Evolutionary conservation across 2,329 filamentous ascomycete species (phyloP).

Genomic region (Leptographium radiaticola): DNA sequence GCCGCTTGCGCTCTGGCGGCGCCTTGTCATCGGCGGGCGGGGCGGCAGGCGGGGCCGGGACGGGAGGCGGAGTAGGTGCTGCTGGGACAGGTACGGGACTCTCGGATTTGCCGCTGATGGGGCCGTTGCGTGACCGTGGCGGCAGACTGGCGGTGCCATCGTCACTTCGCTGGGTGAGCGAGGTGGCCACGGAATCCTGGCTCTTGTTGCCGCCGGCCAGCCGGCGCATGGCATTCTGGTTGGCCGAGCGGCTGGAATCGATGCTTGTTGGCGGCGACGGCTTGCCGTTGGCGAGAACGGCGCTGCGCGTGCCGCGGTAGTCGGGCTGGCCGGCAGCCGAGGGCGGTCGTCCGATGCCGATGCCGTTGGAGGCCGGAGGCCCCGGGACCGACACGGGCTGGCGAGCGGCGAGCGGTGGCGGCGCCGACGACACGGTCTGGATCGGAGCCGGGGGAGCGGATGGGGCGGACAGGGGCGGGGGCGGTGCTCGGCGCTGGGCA

Average conservation of each 20-base stretch:
- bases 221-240: conserved; percentile 29
- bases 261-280: conserved; percentile 39
- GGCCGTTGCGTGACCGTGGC: conserved; percentile 39
- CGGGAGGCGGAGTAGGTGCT: not conserved
- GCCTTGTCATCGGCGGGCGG: conserved; percentile 27
- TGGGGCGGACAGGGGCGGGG: conserved; percentile 9
- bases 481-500: conserved; percentile 24
- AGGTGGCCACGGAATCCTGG: conserved; percentile 42
- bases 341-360: not conserved
- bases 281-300: conserved; percentile 18
- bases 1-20: conserved; percentile 50
- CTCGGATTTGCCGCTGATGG: conserved; percentile 12
- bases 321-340: not conserved
- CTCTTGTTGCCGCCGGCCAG: conserved; percentile 39
- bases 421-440: conserved; percentile 1
- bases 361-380: not conserved
- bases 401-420: conserved; percentile 12
- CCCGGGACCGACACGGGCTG: not conserved
- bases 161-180: conserved; percentile 35
- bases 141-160: conserved; percentile 30
- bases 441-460: conserved; percentile 2
- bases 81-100: not conserved
- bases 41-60: not conserved
- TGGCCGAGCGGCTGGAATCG: conserved; percentile 32
- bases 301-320: conserved; percentile 14